Conservation (phyloP, 345 rosid species). For the Euphorbia pulcherrima region DNA sequence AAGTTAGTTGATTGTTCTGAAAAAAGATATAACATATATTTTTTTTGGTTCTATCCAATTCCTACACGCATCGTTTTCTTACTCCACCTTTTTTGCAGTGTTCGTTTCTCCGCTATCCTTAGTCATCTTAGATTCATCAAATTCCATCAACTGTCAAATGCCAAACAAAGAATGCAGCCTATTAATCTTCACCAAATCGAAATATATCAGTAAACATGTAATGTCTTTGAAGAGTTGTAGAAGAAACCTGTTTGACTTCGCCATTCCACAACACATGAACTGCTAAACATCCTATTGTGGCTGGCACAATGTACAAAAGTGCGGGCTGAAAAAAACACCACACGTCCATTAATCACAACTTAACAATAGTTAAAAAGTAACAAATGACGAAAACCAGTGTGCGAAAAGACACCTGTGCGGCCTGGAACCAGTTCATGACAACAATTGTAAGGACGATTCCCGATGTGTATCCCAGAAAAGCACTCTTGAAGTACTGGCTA, state of each 20-base stretch:
- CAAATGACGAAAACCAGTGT: neutral
- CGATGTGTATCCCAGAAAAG: constrained; percentile 70
- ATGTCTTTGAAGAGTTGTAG: neutral
- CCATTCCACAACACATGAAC: constrained; percentile 90
- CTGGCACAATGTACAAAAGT: constrained; percentile 86
- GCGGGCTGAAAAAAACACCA: constrained; percentile 70
- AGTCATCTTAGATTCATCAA: constrained; percentile 62
- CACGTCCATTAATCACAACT: neutral
- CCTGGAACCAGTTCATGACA: constrained; percentile 99
- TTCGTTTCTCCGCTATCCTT: constrained; percentile 14
- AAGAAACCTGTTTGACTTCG: constrained; percentile 87
- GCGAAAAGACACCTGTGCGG: constrained; percentile 83
- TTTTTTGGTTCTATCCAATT: constrained; percentile 10
- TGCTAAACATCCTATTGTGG: constrained; percentile 86
- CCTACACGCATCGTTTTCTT: neutral
- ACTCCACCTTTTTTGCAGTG: constrained; percentile 23
- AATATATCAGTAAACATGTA: neutral
- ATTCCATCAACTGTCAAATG: constrained; percentile 74
- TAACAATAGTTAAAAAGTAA: neutral
- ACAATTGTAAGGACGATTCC: constrained; percentile 81
- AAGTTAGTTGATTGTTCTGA: constrained; percentile 20
- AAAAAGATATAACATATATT: constrained; percentile 3
- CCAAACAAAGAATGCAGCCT: neutral
- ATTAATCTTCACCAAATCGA: neutral
- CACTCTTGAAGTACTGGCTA: constrained; percentile 91